Conservation (phyloP, 108 stramenopile genomes). For the Schizochytrium sp. region DNA sequence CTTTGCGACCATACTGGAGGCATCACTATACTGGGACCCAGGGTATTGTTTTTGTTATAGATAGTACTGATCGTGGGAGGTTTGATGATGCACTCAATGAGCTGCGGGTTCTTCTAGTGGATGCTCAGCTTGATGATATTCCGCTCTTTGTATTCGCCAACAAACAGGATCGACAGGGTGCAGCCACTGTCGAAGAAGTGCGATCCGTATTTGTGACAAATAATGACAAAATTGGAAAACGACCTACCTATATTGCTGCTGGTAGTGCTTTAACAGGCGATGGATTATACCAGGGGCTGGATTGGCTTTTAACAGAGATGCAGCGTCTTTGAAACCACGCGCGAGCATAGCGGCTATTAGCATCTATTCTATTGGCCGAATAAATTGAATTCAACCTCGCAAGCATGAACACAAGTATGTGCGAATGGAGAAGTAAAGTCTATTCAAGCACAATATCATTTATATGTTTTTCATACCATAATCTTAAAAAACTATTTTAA, state of each 20-base stretch:
- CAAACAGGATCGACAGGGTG: conserved; percentile 15
- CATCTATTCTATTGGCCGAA: neutral
- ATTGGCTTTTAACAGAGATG: conserved; percentile 41
- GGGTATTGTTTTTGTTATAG: conserved; percentile 30
- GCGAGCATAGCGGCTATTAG: neutral
- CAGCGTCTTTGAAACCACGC: neutral
- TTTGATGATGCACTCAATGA: neutral
- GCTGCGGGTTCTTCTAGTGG: conserved; percentile 31
- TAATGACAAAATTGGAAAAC: neutral
- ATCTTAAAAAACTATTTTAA: no score
- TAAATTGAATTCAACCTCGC: neutral
- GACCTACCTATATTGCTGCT: neutral
- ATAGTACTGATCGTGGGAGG: conserved; percentile 36
- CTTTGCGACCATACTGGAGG: conserved; percentile 43
- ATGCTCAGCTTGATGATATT: conserved; percentile 45
- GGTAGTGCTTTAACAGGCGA: conserved; percentile 36
- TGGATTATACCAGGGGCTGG: conserved; percentile 33
- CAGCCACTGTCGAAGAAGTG: conserved; percentile 2
- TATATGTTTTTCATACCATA: no score
- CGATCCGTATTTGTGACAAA: neutral
- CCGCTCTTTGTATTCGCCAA: conserved; percentile 23
- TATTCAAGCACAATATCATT: no score
- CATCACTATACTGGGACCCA: conserved; percentile 51
- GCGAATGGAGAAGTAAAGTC: no score
- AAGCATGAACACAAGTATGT: neutral